Percentiles rank a stretch among this genome's conserved stretches.
Conservation (phyloP, 2,329 filamentous ascomycete genomes). For the Verruconis gallopava region DNA sequence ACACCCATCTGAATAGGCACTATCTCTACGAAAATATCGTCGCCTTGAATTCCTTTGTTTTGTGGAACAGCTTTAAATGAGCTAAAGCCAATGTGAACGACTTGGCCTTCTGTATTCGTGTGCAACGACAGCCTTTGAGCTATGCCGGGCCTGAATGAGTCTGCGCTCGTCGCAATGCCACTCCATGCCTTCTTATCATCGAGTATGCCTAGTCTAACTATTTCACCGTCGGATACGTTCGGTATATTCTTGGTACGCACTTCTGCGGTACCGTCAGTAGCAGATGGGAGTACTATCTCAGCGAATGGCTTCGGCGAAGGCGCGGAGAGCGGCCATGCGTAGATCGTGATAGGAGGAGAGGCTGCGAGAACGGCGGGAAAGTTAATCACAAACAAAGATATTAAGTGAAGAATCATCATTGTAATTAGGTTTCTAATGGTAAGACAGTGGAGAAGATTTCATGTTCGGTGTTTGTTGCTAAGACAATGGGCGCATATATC, state of each 20-base stretch:
- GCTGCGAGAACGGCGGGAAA: too few relatives aligned
- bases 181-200: slow-evolving; percentile 7
- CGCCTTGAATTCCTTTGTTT: background rate
- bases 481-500: too few relatives aligned
- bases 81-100: slow-evolving; percentile 7
- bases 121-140: slow-evolving; percentile 6
- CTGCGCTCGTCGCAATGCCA: slow-evolving; percentile 3
- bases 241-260: background rate
- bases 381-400: too few relatives aligned
- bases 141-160: slow-evolving; percentile 2
- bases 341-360: slow-evolving; percentile 3
- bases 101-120: slow-evolving; percentile 2
- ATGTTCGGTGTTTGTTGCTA: too few relatives aligned
- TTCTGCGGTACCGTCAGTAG: background rate
- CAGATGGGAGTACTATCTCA: background rate
- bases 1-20: slow-evolving; percentile 22
- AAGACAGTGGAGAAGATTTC: too few relatives aligned
- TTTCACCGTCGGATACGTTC: background rate
- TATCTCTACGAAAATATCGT: slow-evolving; percentile 7
- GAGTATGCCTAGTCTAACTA: slow-evolving; percentile 6
- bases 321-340: slow-evolving; percentile 8
- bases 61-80: background rate
- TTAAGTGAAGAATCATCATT: too few relatives aligned
- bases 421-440: too few relatives aligned
- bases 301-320: slow-evolving; percentile 5